phyloP scores from a whole-genome alignment of 2,329 filamentous ascomycete species.

The Curvularia verruculosa region DNA sequence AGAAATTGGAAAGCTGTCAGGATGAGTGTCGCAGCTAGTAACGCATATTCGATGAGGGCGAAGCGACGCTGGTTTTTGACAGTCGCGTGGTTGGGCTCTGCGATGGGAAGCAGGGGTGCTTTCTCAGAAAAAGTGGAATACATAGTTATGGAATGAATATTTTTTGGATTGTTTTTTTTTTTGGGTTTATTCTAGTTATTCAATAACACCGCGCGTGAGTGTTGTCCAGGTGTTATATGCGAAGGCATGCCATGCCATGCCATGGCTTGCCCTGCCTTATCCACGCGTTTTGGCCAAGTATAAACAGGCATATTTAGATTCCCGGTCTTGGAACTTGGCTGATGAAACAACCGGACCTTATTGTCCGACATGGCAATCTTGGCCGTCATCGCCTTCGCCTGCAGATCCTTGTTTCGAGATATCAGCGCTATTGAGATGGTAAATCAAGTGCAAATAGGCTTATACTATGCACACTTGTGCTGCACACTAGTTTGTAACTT shows the following conservation, averaged over 20 bases:
- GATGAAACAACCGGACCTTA: conserved; percentile 14
- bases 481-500: background rate
- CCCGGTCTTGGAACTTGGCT: conserved; percentile 10
- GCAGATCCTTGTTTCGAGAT: conserved; percentile 6
- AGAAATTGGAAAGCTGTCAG: conserved; percentile 24
- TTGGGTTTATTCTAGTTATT: background rate
- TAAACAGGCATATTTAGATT: conserved; percentile 6
- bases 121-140: conserved; percentile 10
- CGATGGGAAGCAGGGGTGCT: conserved; percentile 11
- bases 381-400: conserved; percentile 4
- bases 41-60: conserved; percentile 9
- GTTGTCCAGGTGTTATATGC: background rate
- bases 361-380: conserved; percentile 15
- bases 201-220: background rate
- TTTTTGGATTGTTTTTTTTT: background rate
- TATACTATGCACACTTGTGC: background rate
- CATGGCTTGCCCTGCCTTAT: background rate
- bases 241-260: conserved; percentile 3
- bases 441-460: background rate
- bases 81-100: background rate
- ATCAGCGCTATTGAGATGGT: background rate
- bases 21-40: conserved; percentile 12
- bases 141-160: background rate
- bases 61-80: conserved; percentile 3
- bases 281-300: background rate